Evolutionary conservation across 805 yeast genomes (phyloP), one percentile per base, ranked within the genome.

Genomic region (Suhomyces kilbournensis): DNA sequence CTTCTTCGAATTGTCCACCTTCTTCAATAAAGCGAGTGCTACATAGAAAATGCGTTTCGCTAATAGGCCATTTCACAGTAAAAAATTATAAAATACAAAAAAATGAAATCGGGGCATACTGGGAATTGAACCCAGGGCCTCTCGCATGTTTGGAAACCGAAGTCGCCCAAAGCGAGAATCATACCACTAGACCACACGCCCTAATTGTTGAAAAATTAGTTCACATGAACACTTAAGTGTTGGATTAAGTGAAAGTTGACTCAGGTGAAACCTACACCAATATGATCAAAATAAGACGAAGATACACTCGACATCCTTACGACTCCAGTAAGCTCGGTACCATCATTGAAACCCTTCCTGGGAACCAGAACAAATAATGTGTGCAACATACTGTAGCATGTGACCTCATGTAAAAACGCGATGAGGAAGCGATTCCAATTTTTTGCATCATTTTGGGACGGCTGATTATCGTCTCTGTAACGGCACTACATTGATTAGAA

Each of bases 51-150:
- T 2, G 12, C 12, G 32, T 12, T 2, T 9, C 12, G n/a, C 4
- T 10, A 4, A 1, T 7, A n/a, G 35, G 17, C 35, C 17, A n/a
- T 32, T 4, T n/a, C 4, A 32, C n/a, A 6, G 32, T 4, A n/a
- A n/a, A 32, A 32, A n/a, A n/a, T 6, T 7, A 38, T 8, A 8
- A 2, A 1, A 2, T 7, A 38, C 19, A 43, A 51, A 46, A 20
- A 45, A 49, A 55, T 9, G 1, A 44, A 53, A 51, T 50, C 22
- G 73, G 75, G 75, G 74, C 72, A 63, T 60, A 64, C 81, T 74
- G 82, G 81, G 81, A 77, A 77, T 78, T 77, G 81, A 77, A 77
- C 81, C 81, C 82, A 75, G 82, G 82, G 80, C 82, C 81, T 78
- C 82, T 78, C 81, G 79, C 81, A 78, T 56, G 52, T 50, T 61